phyloP scores from a whole-genome alignment of 805 yeast genomes.

The Kuraishia piskuri region DNA sequence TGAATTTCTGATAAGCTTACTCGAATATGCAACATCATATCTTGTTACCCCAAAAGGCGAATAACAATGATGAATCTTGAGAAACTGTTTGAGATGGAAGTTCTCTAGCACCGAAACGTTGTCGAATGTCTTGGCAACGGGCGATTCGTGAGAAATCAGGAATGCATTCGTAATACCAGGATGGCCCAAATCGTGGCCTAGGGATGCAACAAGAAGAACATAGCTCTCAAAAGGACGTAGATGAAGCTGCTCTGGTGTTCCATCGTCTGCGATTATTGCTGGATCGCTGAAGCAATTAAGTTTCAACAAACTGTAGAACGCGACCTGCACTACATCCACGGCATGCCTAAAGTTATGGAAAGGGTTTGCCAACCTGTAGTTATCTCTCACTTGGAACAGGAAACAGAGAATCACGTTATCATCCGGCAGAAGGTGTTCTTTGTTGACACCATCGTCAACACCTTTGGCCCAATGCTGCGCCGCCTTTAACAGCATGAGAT shows the following conservation, averaged over 20 bases:
- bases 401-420: slow-evolving; percentile 45
- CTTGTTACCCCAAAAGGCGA: slow-evolving; percentile 29
- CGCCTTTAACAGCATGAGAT: slow-evolving; percentile 36
- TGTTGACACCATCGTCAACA: neutral
- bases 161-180: slow-evolving; percentile 90
- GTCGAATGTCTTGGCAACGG: slow-evolving; percentile 53
- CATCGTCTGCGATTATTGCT: neutral
- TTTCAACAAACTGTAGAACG: slow-evolving; percentile 47
- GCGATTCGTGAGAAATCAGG: slow-evolving; percentile 48
- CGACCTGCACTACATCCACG: slow-evolving; percentile 89
- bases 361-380: slow-evolving; percentile 78
- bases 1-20: slow-evolving; percentile 11
- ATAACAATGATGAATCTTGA: slow-evolving; percentile 37
- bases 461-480: slow-evolving; percentile 17
- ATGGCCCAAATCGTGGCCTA: slow-evolving; percentile 95
- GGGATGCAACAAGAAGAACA: slow-evolving; percentile 66
- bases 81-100: slow-evolving; percentile 67
- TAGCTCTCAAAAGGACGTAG: slow-evolving; percentile 31
- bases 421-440: slow-evolving; percentile 1
- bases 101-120: slow-evolving; percentile 72
- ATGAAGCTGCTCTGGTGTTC: slow-evolving; percentile 1
- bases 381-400: slow-evolving; percentile 60
- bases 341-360: slow-evolving; percentile 97
- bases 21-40: neutral
- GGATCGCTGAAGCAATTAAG: slow-evolving; percentile 2